Percentiles rank a stretch among this genome's conserved stretches.
Conservation (phyloP, 169 alveolate genomes). For the Plasmodium cynomolgi region DNA sequence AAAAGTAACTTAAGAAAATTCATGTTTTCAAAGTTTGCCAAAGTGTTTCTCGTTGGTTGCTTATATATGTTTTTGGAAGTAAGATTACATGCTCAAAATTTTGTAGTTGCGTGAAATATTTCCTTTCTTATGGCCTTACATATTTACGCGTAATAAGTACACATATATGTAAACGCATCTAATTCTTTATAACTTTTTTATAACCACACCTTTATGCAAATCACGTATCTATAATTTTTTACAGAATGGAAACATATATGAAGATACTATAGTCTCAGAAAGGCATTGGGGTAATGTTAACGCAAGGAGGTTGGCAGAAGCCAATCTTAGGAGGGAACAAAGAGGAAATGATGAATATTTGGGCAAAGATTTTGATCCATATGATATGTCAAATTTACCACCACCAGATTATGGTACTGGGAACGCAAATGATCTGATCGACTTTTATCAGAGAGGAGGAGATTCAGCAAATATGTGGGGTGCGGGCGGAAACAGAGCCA, state of each 20-base stretch:
- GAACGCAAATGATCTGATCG: neutral
- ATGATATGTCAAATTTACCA: neutral
- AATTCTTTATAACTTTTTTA: neutral
- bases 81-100: neutral
- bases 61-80: neutral
- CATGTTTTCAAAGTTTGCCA: neutral
- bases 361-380: neutral
- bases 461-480: neutral
- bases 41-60: neutral
- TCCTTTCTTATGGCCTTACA: neutral
- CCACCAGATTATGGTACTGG: neutral
- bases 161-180: neutral
- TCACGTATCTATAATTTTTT: neutral
- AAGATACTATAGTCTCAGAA: neutral
- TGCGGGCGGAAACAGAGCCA: neutral
- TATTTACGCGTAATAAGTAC: neutral
- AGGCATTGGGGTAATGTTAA: neutral
- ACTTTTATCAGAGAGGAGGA: neutral
- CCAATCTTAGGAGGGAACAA: neutral
- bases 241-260: neutral
- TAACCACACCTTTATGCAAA: neutral
- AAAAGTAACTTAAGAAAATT: neutral
- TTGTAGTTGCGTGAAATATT: neutral
- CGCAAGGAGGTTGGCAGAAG: neutral
- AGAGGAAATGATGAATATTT: neutral